Evolutionary conservation across 352 stramenopile species (phyloP).

Genomic region (Phytophthora niederhauseri): DNA sequence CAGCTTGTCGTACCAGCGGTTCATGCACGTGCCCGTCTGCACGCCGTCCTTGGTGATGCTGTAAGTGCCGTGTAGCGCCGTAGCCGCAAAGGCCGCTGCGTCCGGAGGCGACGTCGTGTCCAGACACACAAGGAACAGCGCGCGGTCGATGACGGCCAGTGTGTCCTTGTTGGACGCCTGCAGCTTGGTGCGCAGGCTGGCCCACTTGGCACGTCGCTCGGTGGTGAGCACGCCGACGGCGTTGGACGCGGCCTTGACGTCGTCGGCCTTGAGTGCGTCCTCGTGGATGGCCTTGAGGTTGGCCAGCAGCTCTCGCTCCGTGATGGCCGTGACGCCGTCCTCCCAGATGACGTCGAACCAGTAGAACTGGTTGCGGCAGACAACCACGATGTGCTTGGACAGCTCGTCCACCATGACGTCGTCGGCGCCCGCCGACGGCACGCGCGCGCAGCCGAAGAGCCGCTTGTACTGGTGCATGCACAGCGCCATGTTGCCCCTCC

Average conservation of each 20-base stretch:
- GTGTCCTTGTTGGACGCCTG: slow-evolving; percentile 81
- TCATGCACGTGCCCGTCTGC: slow-evolving; percentile 94
- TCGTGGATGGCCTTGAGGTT: slow-evolving; percentile 92
- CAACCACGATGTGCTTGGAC: slow-evolving; percentile 93
- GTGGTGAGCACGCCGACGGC: slow-evolving; percentile 94
- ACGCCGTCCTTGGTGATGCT: slow-evolving; percentile 72
- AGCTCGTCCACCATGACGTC: slow-evolving; percentile 83
- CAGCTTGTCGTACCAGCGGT: slow-evolving; percentile 98
- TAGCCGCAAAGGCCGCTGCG: slow-evolving; percentile 73
- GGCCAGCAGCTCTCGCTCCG: slow-evolving; percentile 90
- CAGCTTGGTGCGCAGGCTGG: slow-evolving; percentile 83
- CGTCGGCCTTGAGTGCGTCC: slow-evolving; percentile 71
- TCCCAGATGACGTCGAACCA: slow-evolving; percentile 94
- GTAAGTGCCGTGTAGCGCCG: slow-evolving; percentile 94
- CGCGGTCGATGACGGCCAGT: slow-evolving; percentile 89
- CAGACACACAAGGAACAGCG: slow-evolving; percentile 95
- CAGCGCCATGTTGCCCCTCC: slow-evolving; percentile 83
- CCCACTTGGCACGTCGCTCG: slow-evolving; percentile 92
- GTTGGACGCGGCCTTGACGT: slow-evolving; percentile 61
- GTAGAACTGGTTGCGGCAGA: slow-evolving; percentile 96
- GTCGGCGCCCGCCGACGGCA: slow-evolving; percentile 76
- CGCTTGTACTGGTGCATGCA: slow-evolving; percentile 97
- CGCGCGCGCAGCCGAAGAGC: slow-evolving; percentile 90
- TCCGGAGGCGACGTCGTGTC: slow-evolving; percentile 92
- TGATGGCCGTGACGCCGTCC: slow-evolving; percentile 86